Conservation (phyloP, 2,329 filamentous ascomycete species). For the Claviceps pusilla region DNA sequence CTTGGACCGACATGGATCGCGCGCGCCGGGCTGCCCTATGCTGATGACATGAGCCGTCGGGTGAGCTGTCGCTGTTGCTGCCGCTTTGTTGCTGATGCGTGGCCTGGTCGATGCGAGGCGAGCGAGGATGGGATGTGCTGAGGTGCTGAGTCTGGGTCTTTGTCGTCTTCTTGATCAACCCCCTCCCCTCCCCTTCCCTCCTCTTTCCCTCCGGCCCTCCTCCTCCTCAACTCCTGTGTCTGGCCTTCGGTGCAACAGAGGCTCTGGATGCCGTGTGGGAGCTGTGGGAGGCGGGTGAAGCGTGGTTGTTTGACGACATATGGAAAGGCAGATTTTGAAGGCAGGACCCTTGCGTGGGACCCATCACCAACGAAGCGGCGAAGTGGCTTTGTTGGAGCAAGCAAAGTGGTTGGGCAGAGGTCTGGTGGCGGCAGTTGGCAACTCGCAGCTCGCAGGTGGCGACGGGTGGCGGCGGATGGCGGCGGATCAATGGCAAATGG, state of each 20-base stretch:
- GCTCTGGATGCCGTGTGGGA: background rate
- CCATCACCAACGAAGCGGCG: background rate
- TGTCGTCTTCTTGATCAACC: background rate
- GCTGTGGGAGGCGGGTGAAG: background rate
- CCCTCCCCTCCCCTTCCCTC: background rate
- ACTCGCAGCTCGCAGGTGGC: constrained; percentile 8
- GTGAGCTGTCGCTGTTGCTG: background rate
- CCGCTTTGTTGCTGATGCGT: background rate
- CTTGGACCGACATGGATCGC: background rate
- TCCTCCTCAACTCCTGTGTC: background rate
- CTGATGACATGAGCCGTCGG: constrained; percentile 6
- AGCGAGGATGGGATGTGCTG: background rate
- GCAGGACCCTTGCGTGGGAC: too few relatives aligned
- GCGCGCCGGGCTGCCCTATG: background rate
- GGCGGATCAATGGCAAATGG: constrained; percentile 3
- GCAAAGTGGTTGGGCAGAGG: background rate
- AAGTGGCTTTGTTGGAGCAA: constrained; percentile 1
- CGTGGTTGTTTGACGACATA: background rate
- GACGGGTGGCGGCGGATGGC: constrained; percentile 9
- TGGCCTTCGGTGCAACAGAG: background rate
- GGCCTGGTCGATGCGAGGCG: background rate
- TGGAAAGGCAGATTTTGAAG: background rate
- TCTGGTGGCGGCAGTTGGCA: background rate
- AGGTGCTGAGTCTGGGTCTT: too few relatives aligned
- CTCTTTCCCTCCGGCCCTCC: background rate